Evolutionary conservation across 192 early-diverging fungal species (phyloP).

Genomic region (Phlyctochytrium arcticum): DNA sequence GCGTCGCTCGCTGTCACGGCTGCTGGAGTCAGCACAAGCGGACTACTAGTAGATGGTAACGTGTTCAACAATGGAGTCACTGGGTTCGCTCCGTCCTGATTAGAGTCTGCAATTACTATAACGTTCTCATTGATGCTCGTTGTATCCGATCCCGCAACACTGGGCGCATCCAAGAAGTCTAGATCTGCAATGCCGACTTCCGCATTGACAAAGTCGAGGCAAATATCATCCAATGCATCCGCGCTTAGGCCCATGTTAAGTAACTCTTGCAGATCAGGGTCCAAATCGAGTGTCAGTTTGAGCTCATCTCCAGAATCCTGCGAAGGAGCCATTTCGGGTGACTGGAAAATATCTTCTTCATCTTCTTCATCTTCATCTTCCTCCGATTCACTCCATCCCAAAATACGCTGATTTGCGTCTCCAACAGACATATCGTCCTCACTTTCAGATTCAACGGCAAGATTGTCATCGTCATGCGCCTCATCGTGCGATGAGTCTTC

Average conservation of each 20-base stretch:
- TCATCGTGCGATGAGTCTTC: neutral
- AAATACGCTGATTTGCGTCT: slow-evolving; percentile 13
- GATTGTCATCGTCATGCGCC: neutral
- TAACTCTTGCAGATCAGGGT: neutral
- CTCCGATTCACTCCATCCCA: slow-evolving; percentile 27
- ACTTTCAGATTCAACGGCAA: neutral
- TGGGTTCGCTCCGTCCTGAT: neutral
- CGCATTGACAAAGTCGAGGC: neutral
- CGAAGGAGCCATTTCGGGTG: neutral
- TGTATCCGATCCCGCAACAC: neutral
- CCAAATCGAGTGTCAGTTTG: neutral
- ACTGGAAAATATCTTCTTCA: slow-evolving; percentile 6
- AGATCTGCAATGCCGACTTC: slow-evolving; percentile 3
- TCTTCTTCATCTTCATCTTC: slow-evolving; percentile 27
- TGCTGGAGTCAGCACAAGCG: too few species aligned
- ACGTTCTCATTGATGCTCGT: neutral
- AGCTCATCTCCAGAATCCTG: neutral
- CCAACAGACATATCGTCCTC: neutral
- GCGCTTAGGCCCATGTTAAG: slow-evolving; percentile 2
- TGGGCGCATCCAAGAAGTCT: slow-evolving; percentile 8
- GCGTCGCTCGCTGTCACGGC: neutral
- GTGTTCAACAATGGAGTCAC: too few species aligned
- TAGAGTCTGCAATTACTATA: neutral
- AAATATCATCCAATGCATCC: neutral
- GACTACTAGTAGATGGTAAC: too few species aligned